phyloP scores from a whole-genome alignment of 305 asterid genomes.

The Fraxinus dipetala region DNA sequence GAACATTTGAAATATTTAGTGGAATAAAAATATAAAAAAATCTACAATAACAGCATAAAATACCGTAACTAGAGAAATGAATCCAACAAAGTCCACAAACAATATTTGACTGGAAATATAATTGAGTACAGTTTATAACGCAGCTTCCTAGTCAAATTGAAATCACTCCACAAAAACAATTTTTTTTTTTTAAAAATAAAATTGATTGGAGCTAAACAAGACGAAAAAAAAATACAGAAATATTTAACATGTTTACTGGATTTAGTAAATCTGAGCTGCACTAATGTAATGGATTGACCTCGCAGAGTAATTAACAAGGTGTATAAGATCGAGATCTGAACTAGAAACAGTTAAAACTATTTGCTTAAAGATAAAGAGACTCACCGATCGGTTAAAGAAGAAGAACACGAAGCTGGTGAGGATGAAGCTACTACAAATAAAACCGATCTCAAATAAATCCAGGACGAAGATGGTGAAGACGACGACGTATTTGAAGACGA shows the following conservation, averaged over 20 bases:
- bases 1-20: not conserved
- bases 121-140: slow-evolving; percentile 2
- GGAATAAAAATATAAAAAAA: not conserved
- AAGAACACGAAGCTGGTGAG: slow-evolving; percentile 72
- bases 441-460: slow-evolving; percentile 96
- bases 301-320: not conserved
- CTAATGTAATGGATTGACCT: not conserved
- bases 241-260: not conserved
- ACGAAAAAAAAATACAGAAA: not conserved
- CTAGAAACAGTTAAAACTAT: slow-evolving; percentile 16
- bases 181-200: not conserved
- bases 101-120: slow-evolving; percentile 27
- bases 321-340: slow-evolving; percentile 43
- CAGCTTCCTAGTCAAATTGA: slow-evolving; percentile 23
- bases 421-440: slow-evolving; percentile 78
- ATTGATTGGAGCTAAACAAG: not conserved
- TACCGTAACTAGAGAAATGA: slow-evolving; percentile 19
- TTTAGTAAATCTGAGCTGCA: not conserved
- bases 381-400: slow-evolving; percentile 80
- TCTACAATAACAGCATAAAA: not conserved
- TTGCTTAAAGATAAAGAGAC: slow-evolving; percentile 28
- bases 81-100: not conserved
- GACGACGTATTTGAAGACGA: slow-evolving; percentile 63
- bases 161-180: not conserved
- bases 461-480: slow-evolving; percentile 69